Percentiles rank a stretch among this genome's conserved stretches.
Evolutionary conservation across 176 grass and related monocot genomes (phyloP).

Genomic region (Oryza glaberrima): DNA sequence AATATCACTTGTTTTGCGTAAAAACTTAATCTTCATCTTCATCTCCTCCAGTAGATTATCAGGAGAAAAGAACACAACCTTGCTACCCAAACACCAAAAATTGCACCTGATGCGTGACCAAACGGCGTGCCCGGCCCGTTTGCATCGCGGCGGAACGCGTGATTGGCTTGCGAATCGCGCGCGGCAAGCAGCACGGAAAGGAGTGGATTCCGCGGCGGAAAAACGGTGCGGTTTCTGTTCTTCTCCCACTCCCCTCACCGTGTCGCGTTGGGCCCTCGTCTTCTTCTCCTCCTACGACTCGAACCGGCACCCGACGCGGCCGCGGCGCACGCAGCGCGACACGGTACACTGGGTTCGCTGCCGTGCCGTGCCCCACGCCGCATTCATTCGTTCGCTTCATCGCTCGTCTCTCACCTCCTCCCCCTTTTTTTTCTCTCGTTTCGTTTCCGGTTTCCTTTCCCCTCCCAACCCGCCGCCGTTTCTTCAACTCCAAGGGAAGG

Average conservation of each 20-base stretch:
- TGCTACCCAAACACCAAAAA: neutral
- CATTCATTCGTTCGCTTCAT: neutral
- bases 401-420: neutral
- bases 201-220: too few relatives aligned
- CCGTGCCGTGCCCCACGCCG: neutral
- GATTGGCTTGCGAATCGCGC: neutral
- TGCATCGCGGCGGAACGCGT: neutral
- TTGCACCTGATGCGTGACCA: slow-evolving; percentile 25
- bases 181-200: neutral
- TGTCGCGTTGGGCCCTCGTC: too few relatives aligned
- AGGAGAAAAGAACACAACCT: too few relatives aligned
- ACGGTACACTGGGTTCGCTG: neutral
- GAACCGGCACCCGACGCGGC: too few relatives aligned
- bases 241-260: too few relatives aligned
- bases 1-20: too few relatives aligned
- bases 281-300: too few relatives aligned
- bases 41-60: too few relatives aligned
- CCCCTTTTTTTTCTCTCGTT: neutral
- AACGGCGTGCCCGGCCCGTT: slow-evolving; percentile 4
- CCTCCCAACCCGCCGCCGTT: neutral
- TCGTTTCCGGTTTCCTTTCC: neutral
- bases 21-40: too few relatives aligned
- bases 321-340: too few relatives aligned
- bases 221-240: too few relatives aligned
- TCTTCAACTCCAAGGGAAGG: slow-evolving; percentile 43